Base-by-base conservation (phyloP, 768 basidiomycete species). In the Boletus rubescentipes region DNA sequence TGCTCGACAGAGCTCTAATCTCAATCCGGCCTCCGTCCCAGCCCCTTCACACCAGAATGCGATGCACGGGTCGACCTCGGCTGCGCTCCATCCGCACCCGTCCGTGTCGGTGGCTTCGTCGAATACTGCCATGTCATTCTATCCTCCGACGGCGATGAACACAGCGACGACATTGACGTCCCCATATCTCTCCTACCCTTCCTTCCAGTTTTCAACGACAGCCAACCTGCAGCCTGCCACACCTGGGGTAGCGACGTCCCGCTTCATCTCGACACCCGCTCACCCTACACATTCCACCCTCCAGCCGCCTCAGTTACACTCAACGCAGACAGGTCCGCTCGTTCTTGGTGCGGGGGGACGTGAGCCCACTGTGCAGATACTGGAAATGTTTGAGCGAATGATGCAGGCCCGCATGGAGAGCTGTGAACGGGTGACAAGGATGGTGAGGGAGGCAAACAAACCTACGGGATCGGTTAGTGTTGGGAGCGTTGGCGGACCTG, bases 321-420 rank as follows among this genome's bases (percentile, higher is more conserved):
- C 48, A 10, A 43, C 57, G 16, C 57, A 66, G 18, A 47, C 67
- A 1, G 58, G 59, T 5, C 67, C 67, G 2, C 44, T 69, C 31
- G 57, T 70, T 36, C 61, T 68, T n/a, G 71, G 69, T 18, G 60
- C 67, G 14, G 63, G 67, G 11, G 63, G 59, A n/a, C 61, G 63
- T 34, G 76, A 78, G 54, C 69, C 75, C 34, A 71, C 72, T 40
- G 78, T 83, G 26, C 79, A 76, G 49, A 77, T 90, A 49, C 72
- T 90, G 55, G 79, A 83, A 61, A 79, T 83, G 75, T 87, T 86
- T 63, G 85, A 85, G 53, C 79, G 81, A 55, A 83, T 90, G 74
- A 81, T 89, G 75, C 84, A 87, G 61, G 76, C 82, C 3, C 79
- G 88, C 50, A 83, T 90, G 79, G 87, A 89, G 68, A 88, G 85